A percentile compares a stretch with the other conserved stretches of the same genome.
Conservation (phyloP, 192 early-diverging fungal species). For the Mortierella antarctica region DNA sequence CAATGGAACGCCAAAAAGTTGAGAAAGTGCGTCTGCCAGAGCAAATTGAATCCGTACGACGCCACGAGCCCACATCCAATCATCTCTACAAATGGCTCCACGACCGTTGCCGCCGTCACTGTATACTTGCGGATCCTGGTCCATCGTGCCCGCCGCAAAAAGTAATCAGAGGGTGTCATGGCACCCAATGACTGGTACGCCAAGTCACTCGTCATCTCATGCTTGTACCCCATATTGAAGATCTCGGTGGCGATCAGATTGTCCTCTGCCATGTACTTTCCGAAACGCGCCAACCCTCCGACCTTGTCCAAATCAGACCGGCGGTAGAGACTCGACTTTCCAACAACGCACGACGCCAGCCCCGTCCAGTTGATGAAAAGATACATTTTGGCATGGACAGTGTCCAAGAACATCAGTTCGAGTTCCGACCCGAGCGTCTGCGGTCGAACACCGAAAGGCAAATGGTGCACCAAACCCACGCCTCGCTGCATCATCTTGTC, state of each 20-base stretch:
- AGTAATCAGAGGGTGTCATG: conserved; percentile 81
- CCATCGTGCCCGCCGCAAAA: conserved; percentile 90
- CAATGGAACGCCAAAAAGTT: conserved; percentile 64
- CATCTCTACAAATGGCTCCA: conserved; percentile 94
- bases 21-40: conserved; percentile 62
- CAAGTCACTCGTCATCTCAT: conserved; percentile 88
- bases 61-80: conserved; percentile 80
- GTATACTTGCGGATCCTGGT: conserved; percentile 94
- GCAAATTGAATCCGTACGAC: conserved; percentile 69
- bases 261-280: conserved; percentile 94
- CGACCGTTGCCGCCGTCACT: conserved; percentile 85
- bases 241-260: conserved; percentile 93
- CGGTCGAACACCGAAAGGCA: conserved; percentile 82
- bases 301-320: conserved; percentile 80
- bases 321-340: conserved; percentile 94
- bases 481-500: conserved; percentile 73
- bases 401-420: conserved; percentile 88
- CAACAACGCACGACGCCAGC: conserved; percentile 89
- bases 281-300: conserved; percentile 87
- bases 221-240: conserved; percentile 81
- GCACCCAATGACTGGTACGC: conserved; percentile 87
- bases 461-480: conserved; percentile 95
- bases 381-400: conserved; percentile 96
- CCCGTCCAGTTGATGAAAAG: conserved; percentile 89
- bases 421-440: conserved; percentile 81